Conservation (phyloP, 768 basidiomycete genomes). For the Leccinum obscurum region DNA sequence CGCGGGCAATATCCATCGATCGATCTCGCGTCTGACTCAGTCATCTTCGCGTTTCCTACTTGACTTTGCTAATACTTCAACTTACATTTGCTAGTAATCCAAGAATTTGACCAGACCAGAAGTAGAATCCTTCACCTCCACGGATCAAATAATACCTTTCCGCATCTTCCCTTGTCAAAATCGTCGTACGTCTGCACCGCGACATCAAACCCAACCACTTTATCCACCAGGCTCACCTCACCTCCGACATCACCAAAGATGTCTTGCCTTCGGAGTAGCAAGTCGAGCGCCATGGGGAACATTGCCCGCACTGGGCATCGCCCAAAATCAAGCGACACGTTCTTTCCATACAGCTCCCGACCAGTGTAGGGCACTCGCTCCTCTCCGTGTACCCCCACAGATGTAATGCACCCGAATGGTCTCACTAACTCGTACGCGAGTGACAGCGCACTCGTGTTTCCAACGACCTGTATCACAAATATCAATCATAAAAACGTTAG, state of each 20-base stretch:
- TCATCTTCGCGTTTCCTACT: not conserved
- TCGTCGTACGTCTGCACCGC: conserved; percentile 59
- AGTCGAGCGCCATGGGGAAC: conserved; percentile 68
- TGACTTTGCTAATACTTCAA: not conserved
- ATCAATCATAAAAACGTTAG: not conserved
- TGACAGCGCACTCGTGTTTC: conserved; percentile 60
- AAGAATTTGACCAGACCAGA: not conserved
- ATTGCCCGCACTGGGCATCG: conserved; percentile 79
- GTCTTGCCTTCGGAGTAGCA: conserved; percentile 69
- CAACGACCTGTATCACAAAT: conserved; percentile 54
- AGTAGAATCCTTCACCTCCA: conserved; percentile 44
- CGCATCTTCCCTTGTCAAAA: conserved; percentile 72
- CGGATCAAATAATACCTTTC: conserved; percentile 77
- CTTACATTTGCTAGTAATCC: not conserved
- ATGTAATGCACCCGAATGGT: conserved; percentile 72
- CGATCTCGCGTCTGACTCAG: not conserved
- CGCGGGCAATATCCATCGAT: not conserved
- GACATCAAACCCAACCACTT: conserved; percentile 57
- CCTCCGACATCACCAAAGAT: conserved; percentile 72
- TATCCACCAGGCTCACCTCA: conserved; percentile 63
- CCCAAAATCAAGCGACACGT: conserved; percentile 78
- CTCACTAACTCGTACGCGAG: conserved; percentile 71
- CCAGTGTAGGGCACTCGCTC: conserved; percentile 56
- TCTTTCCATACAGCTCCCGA: conserved; percentile 67
- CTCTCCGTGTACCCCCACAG: conserved; percentile 70